Conservation (phyloP, 2,329 filamentous ascomycete genomes). For the Raffaelea ambrosiae region DNA sequence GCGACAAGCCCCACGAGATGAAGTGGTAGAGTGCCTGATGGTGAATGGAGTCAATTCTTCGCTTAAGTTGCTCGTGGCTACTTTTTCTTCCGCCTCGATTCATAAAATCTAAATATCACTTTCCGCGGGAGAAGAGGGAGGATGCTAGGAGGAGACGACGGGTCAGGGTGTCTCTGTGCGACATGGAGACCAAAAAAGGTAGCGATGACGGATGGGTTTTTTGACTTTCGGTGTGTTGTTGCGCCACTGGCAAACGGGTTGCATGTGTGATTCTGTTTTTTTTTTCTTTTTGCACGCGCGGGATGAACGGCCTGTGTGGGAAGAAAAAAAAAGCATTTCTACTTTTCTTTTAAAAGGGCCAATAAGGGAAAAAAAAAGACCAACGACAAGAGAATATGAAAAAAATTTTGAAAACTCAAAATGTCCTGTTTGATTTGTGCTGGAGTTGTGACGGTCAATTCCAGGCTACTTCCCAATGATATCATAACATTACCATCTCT, state of each 20-base stretch:
- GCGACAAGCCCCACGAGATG: slow-evolving; percentile 99
- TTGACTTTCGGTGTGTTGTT: no score
- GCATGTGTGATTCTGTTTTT: slow-evolving; percentile 8
- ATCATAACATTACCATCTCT: no score
- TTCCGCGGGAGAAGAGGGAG: no score
- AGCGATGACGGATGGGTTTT: no score
- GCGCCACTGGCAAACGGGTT: no score
- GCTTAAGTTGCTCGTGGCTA: background rate
- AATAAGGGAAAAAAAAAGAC: background rate
- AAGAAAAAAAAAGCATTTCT: background rate
- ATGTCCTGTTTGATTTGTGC: background rate
- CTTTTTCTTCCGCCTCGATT: background rate
- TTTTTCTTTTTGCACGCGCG: slow-evolving; percentile 4
- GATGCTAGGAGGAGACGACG: no score
- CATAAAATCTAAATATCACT: no score
- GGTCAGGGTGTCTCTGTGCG: no score
- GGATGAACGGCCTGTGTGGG: background rate
- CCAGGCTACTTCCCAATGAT: no score
- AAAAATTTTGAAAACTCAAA: slow-evolving; percentile 3
- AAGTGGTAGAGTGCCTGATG: slow-evolving; percentile 67
- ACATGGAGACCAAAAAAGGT: no score
- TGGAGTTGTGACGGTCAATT: no score
- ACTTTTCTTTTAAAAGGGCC: background rate
- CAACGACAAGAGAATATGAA: slow-evolving; percentile 6
- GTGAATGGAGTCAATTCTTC: background rate